Evolutionary conservation across 192 early-diverging fungal genomes (phyloP).

Genomic region (Dispira simplex): DNA sequence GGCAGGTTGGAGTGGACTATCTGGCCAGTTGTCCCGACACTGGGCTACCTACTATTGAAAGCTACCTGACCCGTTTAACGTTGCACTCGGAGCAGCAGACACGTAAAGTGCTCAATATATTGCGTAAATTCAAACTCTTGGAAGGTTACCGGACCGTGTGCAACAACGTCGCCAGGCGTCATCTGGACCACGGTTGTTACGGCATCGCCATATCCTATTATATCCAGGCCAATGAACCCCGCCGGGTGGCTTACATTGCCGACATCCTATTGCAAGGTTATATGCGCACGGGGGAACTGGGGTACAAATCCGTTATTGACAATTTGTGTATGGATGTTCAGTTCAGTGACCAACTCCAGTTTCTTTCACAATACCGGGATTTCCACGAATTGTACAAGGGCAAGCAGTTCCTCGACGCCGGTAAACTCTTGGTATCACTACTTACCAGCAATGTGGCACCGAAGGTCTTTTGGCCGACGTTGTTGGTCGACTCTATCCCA

Average conservation of each 20-base stretch:
- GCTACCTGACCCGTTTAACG: constrained; percentile 28
- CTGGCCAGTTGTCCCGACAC: constrained; percentile 15
- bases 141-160: constrained; percentile 21
- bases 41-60: constrained; percentile 17
- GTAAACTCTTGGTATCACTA: constrained; percentile 24
- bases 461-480: constrained; percentile 24
- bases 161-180: constrained; percentile 27
- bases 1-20: constrained; percentile 38
- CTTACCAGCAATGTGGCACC: constrained; percentile 33
- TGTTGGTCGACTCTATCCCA: constrained; percentile 44
- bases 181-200: constrained; percentile 33
- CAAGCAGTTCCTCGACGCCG: constrained; percentile 22
- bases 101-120: constrained; percentile 34
- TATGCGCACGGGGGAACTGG: constrained; percentile 23
- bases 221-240: constrained; percentile 27
- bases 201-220: constrained; percentile 48
- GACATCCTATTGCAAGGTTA: constrained; percentile 38
- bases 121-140: constrained; percentile 22
- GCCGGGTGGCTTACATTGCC: constrained; percentile 30
- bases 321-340: constrained; percentile 16
- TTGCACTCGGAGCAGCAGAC: constrained; percentile 30
- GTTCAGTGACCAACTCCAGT: constrained; percentile 29
- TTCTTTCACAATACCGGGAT: constrained; percentile 36
- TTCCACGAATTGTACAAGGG: constrained; percentile 34
- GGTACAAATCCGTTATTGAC: constrained; percentile 25